A percentile compares a stretch with the other conserved stretches of the same genome.
Evolutionary conservation across 2,329 filamentous ascomycete genomes (phyloP).

Genomic region (Hypoxylon sp.): DNA sequence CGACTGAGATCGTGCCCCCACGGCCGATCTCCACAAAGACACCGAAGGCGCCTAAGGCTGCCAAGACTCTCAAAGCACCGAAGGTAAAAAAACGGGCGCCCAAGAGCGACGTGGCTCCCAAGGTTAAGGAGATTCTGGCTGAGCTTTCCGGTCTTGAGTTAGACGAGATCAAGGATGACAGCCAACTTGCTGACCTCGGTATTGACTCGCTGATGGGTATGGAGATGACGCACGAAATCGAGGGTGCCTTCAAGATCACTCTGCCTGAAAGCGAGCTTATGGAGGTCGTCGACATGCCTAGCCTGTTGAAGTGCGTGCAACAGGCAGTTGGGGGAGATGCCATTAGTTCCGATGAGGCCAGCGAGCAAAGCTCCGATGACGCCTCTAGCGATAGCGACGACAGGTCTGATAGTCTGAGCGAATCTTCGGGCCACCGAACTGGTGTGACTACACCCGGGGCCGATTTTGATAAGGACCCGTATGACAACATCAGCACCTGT

Average conservation of each 20-base stretch:
- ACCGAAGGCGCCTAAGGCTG: slow-evolving; percentile 11
- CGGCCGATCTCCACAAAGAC: slow-evolving; percentile 1
- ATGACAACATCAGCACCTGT: slow-evolving; percentile 26
- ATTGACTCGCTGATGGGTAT: slow-evolving; percentile 64
- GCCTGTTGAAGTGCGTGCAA: slow-evolving; percentile 47
- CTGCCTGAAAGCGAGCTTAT: slow-evolving; percentile 49
- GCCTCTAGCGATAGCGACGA: slow-evolving; percentile 28
- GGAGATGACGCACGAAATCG: slow-evolving; percentile 59
- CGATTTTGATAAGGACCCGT: slow-evolving; percentile 34
- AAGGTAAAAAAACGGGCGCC: slow-evolving; percentile 27
- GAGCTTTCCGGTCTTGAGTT: slow-evolving; percentile 53
- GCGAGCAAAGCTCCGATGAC: slow-evolving; percentile 32
- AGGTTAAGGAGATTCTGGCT: slow-evolving; percentile 43
- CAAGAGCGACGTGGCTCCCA: slow-evolving; percentile 20
- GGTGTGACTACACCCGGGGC: slow-evolving; percentile 30
- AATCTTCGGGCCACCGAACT: slow-evolving; percentile 27
- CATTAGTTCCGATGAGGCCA: slow-evolving; percentile 13
- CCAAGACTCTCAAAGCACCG: slow-evolving; percentile 17
- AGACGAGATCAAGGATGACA: slow-evolving; percentile 53
- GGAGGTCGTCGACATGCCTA: slow-evolving; percentile 49
- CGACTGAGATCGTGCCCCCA: slow-evolving; percentile 27
- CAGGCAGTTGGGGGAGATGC: slow-evolving; percentile 30
- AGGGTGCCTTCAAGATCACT: slow-evolving; percentile 53
- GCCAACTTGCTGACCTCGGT: slow-evolving; percentile 57
- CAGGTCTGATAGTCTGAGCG: slow-evolving; percentile 23